A percentile compares a stretch with the other conserved stretches of the same genome.
Conservation (phyloP, 129 eudicot species). For the Pseudognaphalium luteoalbum region DNA sequence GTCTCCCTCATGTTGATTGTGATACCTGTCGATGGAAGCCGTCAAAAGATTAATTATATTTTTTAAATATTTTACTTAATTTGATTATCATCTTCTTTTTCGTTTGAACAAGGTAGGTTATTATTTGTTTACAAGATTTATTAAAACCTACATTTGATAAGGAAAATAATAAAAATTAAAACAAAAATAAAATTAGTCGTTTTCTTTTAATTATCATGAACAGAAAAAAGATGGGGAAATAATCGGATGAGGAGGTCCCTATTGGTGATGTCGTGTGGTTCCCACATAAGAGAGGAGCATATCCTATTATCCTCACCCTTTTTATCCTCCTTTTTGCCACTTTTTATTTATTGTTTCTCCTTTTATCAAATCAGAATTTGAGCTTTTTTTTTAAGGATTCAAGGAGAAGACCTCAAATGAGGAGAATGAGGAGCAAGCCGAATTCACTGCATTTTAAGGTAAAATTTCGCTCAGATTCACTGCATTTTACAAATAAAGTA, state of each 20-base stretch:
- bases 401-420: no score
- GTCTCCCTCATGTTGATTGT: no score
- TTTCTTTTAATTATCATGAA: conserved; percentile 26
- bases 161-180: not conserved
- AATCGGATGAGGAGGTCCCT: conserved; percentile 34
- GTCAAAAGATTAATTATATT: no score
- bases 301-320: conserved; percentile 29
- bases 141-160: not conserved
- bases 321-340: conserved; percentile 2
- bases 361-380: not conserved
- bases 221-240: conserved; percentile 19
- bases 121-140: not conserved
- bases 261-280: conserved; percentile 31
- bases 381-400: no score
- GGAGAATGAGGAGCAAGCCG: no score
- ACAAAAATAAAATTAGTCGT: conserved; percentile 10
- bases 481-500: no score
- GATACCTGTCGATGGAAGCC: no score
- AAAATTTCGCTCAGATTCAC: no score
- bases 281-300: conserved; percentile 34
- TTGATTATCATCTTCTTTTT: no score
- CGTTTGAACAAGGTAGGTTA: not conserved
- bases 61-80: no score
- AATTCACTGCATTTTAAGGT: no score
- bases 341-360: not conserved